Percentiles rank a stretch among this genome's conserved stretches.
Conservation (phyloP, 2,329 filamentous ascomycete genomes). For the Coleophoma crateriformis region DNA sequence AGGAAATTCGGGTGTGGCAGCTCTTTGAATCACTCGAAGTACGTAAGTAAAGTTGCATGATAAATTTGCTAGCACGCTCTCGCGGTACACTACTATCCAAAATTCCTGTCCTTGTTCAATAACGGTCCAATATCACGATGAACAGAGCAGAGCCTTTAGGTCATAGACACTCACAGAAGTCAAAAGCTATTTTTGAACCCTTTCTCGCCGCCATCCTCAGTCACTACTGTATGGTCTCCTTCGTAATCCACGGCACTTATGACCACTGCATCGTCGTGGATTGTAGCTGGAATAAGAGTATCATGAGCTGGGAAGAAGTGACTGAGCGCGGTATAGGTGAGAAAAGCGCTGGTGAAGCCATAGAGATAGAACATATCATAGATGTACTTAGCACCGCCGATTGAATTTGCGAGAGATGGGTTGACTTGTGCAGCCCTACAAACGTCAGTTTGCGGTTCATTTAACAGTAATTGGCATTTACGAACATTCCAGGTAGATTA, state of each 20-base stretch:
- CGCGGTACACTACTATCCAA: too few relatives aligned
- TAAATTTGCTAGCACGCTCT: too few relatives aligned
- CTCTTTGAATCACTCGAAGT: too few relatives aligned
- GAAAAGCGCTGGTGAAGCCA: constrained; percentile 30
- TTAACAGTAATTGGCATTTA: not conserved
- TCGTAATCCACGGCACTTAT: not conserved
- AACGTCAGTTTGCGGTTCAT: not conserved
- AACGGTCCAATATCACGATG: too few relatives aligned
- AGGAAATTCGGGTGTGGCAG: too few relatives aligned
- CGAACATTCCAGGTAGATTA: constrained; percentile 17
- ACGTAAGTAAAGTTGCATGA: too few relatives aligned
- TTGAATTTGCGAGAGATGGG: constrained; percentile 8
- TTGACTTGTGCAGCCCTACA: constrained; percentile 14
- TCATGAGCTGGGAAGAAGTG: constrained; percentile 26
- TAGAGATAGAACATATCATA: constrained; percentile 32
- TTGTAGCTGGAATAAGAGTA: constrained; percentile 24
- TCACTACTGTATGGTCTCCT: not conserved
- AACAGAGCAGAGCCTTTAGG: not conserved
- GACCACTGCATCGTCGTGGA: constrained; percentile 24
- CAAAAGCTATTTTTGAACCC: not conserved
- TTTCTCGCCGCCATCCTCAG: not conserved
- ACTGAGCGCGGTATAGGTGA: constrained; percentile 24
- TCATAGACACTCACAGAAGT: not conserved
- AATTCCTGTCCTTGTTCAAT: too few relatives aligned
- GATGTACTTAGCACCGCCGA: constrained; percentile 26